These are phyloP conservation scores for Mycena sanguinolenta DNA, from an alignment of 768 basidiomycete genomes.

Conservation along the genomic window DNA sequence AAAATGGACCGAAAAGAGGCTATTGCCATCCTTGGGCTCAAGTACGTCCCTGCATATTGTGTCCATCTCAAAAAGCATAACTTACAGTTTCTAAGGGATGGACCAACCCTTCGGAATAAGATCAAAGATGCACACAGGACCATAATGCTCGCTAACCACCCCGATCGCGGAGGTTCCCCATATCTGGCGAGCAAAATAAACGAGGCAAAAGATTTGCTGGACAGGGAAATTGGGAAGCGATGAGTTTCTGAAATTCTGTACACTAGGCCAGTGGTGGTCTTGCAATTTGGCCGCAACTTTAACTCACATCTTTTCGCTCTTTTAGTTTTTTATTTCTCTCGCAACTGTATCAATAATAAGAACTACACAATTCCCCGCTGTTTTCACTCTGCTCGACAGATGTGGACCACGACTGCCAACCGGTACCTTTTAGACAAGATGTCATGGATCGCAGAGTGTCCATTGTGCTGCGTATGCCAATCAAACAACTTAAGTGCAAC, in stretches of 20 bases:
- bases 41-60: slow-evolving; percentile 66
- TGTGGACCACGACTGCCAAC: too few relatives aligned
- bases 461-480: too few relatives aligned
- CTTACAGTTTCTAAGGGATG: slow-evolving; percentile 70
- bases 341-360: slow-evolving; percentile 30
- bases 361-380: too few relatives aligned
- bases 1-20: slow-evolving; percentile 99
- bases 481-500: too few relatives aligned
- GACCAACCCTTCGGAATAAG: slow-evolving; percentile 76
- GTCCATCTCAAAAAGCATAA: slow-evolving; percentile 20
- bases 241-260: slow-evolving; percentile 24
- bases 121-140: slow-evolving; percentile 96
- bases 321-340: not conserved
- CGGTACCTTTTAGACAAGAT: too few relatives aligned
- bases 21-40: slow-evolving; percentile 89
- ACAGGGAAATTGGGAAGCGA: slow-evolving; percentile 76
- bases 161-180: slow-evolving; percentile 98
- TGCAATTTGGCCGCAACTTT: not conserved
- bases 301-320: not conserved
- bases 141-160: slow-evolving; percentile 99
- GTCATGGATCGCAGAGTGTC: too few relatives aligned
- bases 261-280: slow-evolving; percentile 33
- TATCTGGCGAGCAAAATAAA: slow-evolving; percentile 99
- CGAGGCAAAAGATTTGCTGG: slow-evolving; percentile 94
- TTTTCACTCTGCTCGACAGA: too few relatives aligned